Evolutionary conservation across 2,329 filamentous ascomycete species (phyloP).

Genomic region (Fusarium nematophilum): DNA sequence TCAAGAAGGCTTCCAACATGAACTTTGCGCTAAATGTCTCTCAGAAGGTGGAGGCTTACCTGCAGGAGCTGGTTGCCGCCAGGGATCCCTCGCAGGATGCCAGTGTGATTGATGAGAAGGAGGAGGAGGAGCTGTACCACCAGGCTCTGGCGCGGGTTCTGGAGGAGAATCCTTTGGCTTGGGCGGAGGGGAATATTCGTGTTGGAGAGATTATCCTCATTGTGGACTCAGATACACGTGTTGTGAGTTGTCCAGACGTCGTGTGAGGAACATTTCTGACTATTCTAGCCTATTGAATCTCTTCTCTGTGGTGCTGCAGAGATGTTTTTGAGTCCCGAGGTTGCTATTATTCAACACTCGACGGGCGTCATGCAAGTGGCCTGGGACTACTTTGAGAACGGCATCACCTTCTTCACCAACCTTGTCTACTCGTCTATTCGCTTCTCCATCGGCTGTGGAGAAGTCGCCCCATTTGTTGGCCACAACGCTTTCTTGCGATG

Average conservation of each 20-base stretch:
- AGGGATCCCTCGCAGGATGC: constrained; percentile 20
- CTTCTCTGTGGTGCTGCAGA: constrained; percentile 76
- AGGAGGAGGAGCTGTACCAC: constrained; percentile 35
- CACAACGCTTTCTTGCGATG: constrained; percentile 82
- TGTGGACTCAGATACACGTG: constrained; percentile 74
- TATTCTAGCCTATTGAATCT: constrained; percentile 67
- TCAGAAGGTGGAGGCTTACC: constrained; percentile 64
- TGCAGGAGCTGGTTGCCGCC: constrained; percentile 42
- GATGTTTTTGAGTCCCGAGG: constrained; percentile 76
- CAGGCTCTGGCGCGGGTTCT: constrained; percentile 60
- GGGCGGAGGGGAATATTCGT: constrained; percentile 67
- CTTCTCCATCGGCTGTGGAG: constrained; percentile 76
- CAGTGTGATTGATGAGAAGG: constrained; percentile 54
- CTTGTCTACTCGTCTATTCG: constrained; percentile 80
- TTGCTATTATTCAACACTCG: constrained; percentile 77
- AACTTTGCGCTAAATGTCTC: constrained; percentile 70
- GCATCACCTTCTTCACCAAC: constrained; percentile 82
- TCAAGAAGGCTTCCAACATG: constrained; percentile 77
- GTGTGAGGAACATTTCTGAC: no score
- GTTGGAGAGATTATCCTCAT: constrained; percentile 70
- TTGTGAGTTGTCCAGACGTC: background rate
- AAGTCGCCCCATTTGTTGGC: constrained; percentile 80
- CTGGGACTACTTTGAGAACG: constrained; percentile 77
- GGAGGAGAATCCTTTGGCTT: constrained; percentile 57
- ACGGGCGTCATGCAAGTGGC: constrained; percentile 83